phyloP scores from a whole-genome alignment of 1,284 basidiomycete species.

The Cutaneotrichosporon cyanovorans region DNA sequence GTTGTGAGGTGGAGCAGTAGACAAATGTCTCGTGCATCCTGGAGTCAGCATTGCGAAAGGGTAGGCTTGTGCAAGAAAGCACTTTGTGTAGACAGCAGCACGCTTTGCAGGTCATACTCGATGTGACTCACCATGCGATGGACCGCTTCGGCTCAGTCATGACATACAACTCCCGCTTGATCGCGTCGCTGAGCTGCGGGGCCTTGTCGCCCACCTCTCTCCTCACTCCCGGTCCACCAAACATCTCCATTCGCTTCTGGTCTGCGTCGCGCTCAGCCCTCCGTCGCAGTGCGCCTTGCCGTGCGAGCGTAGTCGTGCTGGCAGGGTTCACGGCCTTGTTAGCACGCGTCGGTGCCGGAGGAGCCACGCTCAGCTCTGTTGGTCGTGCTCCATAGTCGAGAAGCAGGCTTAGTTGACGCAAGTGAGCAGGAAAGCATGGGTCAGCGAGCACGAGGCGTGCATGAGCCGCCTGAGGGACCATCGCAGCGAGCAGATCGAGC shows the following conservation, averaged over 20 bases:
- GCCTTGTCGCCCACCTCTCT: conserved; percentile 31
- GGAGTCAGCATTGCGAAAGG: too few relatives aligned
- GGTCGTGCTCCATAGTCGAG: conserved; percentile 24
- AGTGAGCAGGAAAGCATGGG: conserved; percentile 23
- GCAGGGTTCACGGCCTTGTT: conserved; percentile 33
- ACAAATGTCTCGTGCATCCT: conserved; percentile 46
- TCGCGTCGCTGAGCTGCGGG: conserved; percentile 20
- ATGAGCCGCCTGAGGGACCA: conserved; percentile 22
- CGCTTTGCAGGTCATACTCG: not conserved
- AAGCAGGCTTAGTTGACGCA: conserved; percentile 26
- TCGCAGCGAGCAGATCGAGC: conserved; percentile 35
- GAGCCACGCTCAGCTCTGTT: conserved; percentile 16
- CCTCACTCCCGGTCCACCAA: conserved; percentile 19
- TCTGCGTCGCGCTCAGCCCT: conserved; percentile 26
- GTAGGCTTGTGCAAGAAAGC: too few relatives aligned
- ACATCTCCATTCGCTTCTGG: conserved; percentile 27
- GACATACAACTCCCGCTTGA: conserved; percentile 26
- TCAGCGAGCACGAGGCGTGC: conserved; percentile 26
- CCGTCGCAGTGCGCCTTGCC: conserved; percentile 23
- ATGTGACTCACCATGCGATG: conserved; percentile 37
- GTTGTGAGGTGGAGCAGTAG: conserved; percentile 34
- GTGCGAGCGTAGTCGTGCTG: conserved; percentile 15
- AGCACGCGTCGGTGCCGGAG: conserved; percentile 12
- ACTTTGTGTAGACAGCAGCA: too few relatives aligned
- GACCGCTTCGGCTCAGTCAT: conserved; percentile 38